phyloP scores from a whole-genome alignment of 2,329 filamentous ascomycete species.

The Phialophora tarda region DNA sequence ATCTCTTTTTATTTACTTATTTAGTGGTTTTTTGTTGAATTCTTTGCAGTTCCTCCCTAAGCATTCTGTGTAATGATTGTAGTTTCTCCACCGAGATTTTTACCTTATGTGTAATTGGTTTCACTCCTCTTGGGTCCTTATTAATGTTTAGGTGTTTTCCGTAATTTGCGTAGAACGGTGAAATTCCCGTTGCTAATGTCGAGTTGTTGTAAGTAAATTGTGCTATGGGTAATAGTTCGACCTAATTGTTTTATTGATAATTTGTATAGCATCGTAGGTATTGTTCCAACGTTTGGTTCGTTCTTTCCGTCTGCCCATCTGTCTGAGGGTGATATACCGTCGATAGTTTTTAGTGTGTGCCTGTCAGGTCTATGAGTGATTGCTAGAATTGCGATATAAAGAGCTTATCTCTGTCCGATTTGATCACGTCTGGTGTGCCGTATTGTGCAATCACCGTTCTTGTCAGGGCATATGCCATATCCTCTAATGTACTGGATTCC shows the following conservation, averaged over 20 bases:
- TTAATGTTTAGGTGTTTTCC: not conserved
- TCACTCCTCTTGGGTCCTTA: not conserved
- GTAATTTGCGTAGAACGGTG: slow-evolving; percentile 28
- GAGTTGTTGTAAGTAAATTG: slow-evolving; percentile 1
- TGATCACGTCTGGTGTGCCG: not conserved
- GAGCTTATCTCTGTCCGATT: not conserved
- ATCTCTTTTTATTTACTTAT: not conserved
- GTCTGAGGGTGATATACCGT: slow-evolving; percentile 25
- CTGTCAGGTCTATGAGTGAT: not conserved
- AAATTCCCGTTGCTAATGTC: not conserved
- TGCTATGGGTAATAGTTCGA: not conserved
- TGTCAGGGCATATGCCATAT: slow-evolving; percentile 1
- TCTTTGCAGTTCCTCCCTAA: not conserved
- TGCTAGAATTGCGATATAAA: slow-evolving; percentile 8
- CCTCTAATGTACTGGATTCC: not conserved
- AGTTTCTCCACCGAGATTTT: not conserved
- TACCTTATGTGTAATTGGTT: not conserved
- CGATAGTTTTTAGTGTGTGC: slow-evolving; percentile 23
- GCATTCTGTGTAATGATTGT: not conserved
- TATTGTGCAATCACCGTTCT: not conserved
- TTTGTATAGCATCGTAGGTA: slow-evolving; percentile 1
- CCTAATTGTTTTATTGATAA: not conserved
- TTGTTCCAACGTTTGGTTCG: not conserved
- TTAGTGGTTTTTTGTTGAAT: not conserved
- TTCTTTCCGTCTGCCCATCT: not conserved